Evolutionary conservation across 768 basidiomycete genomes (phyloP).

Genomic region (Leucosporidium creatinivorum): DNA sequence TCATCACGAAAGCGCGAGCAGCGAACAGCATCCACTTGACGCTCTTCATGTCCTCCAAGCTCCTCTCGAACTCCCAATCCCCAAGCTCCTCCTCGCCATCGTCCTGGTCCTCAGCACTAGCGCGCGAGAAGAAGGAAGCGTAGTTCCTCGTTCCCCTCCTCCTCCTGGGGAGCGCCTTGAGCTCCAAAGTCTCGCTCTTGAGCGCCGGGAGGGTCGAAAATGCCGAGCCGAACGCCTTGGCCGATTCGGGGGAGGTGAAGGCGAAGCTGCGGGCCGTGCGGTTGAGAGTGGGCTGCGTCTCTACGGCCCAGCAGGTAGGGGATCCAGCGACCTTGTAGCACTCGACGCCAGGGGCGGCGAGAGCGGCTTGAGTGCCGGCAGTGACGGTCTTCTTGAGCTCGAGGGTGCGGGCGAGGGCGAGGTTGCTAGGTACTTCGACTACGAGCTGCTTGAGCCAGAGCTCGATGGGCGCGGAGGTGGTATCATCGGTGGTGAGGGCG

Average conservation of each 20-base stretch:
- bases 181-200: constrained; percentile 9
- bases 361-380: not conserved
- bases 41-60: constrained; percentile 62
- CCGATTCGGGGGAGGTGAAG: constrained; percentile 22
- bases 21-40: constrained; percentile 89
- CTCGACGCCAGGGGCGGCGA: constrained; percentile 24
- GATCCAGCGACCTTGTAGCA: constrained; percentile 17
- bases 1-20: constrained; percentile 59
- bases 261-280: constrained; percentile 28
- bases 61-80: constrained; percentile 45
- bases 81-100: constrained; percentile 33
- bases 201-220: constrained; percentile 10
- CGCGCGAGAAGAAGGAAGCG: constrained; percentile 31
- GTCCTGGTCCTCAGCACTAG: not conserved
- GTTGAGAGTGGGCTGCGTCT: constrained; percentile 24
- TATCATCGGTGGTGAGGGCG: constrained; percentile 4
- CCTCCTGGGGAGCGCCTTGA: not conserved
- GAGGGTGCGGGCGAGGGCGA: constrained; percentile 14
- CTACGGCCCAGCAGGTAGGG: constrained; percentile 16
- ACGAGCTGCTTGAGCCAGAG: constrained; percentile 31
- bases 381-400: constrained; percentile 22
- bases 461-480: constrained; percentile 12
- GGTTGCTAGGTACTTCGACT: constrained; percentile 21
- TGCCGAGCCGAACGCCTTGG: constrained; percentile 20
- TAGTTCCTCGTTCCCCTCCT: constrained; percentile 4